A percentile compares a stretch with the other conserved stretches of the same genome.
Evolutionary conservation across 768 basidiomycete species (phyloP).

Genomic region (Lactarius vividus): DNA sequence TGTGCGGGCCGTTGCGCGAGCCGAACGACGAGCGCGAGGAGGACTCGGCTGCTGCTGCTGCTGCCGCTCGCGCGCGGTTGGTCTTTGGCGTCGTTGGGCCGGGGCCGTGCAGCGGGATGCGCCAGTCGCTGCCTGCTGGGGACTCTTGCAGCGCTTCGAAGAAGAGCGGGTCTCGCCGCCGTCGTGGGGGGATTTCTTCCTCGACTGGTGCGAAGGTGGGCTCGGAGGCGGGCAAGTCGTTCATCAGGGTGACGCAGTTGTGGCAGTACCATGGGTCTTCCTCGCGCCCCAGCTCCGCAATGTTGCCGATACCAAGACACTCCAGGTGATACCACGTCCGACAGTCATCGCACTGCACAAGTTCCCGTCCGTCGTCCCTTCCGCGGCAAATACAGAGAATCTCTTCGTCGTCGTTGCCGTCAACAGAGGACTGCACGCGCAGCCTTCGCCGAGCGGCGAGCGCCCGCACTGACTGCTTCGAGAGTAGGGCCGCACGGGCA

Average conservation of each 20-base stretch:
- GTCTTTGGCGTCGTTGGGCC: slow-evolving; percentile 48
- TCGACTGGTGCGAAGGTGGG: slow-evolving; percentile 72
- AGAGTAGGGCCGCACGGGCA: slow-evolving; percentile 67
- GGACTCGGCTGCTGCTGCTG: slow-evolving; percentile 20
- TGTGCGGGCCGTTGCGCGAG: slow-evolving; percentile 48
- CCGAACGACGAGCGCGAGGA: slow-evolving; percentile 42
- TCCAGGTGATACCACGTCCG: slow-evolving; percentile 78
- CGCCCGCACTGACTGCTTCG: slow-evolving; percentile 66
- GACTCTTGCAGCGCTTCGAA: slow-evolving; percentile 55
- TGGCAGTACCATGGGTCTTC: slow-evolving; percentile 81
- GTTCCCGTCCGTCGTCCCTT: slow-evolving; percentile 65
- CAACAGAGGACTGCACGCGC: slow-evolving; percentile 35
- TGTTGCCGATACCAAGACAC: slow-evolving; percentile 69
- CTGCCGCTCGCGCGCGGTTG: slow-evolving; percentile 12
- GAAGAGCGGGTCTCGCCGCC: slow-evolving; percentile 55
- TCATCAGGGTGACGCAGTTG: slow-evolving; percentile 45
- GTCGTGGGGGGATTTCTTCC: slow-evolving; percentile 41
- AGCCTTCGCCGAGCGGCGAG: slow-evolving; percentile 50
- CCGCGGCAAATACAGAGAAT: slow-evolving; percentile 65
- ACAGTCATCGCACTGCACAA: slow-evolving; percentile 82
- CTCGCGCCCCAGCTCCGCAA: slow-evolving; percentile 65
- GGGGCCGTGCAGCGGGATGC: slow-evolving; percentile 43
- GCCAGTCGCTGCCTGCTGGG: slow-evolving; percentile 39
- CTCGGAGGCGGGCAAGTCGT: slow-evolving; percentile 38
- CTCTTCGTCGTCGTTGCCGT: slow-evolving; percentile 48